Conservation (phyloP, 2,329 filamentous ascomycete genomes). For the Clonostachys solani region DNA sequence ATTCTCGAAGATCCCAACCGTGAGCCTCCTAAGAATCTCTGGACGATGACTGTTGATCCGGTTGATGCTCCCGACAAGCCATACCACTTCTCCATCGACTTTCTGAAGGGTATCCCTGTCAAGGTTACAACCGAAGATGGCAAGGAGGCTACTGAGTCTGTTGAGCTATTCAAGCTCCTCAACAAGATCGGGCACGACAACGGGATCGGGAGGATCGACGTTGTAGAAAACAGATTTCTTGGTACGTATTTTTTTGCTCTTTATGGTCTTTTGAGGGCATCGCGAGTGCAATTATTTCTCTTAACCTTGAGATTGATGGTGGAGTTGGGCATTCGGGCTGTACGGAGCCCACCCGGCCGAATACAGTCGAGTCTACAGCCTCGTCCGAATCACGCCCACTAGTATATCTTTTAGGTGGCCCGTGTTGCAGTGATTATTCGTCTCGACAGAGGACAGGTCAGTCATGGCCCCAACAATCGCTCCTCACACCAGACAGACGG, state of each 20-base stretch:
- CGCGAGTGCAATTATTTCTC: no score
- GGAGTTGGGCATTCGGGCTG: no score
- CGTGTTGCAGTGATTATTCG: no score
- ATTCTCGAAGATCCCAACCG: constrained; percentile 55
- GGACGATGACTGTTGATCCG: constrained; percentile 59
- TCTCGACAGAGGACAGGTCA: no score
- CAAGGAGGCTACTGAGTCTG: constrained; percentile 45
- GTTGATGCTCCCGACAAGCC: constrained; percentile 59
- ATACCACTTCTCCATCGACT: constrained; percentile 60
- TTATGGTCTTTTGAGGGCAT: no score
- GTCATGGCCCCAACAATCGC: no score
- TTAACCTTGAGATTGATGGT: no score
- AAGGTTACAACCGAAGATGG: constrained; percentile 51
- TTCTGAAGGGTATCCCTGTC: constrained; percentile 62
- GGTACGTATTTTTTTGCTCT: background rate
- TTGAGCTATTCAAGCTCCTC: constrained; percentile 59
- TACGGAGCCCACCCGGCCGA: no score
- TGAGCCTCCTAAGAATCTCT: constrained; percentile 65
- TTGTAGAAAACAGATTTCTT: constrained; percentile 9
- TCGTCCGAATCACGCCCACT: no score
- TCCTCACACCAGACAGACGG: no score
- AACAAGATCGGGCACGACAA: constrained; percentile 49
- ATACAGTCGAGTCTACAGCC: no score
- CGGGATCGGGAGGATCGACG: constrained; percentile 10
- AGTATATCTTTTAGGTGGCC: no score